These are phyloP conservation scores for Nigrograna mackinnonii DNA, from an alignment of 2,329 filamentous ascomycete genomes.

Conservation along the genomic window DNA sequence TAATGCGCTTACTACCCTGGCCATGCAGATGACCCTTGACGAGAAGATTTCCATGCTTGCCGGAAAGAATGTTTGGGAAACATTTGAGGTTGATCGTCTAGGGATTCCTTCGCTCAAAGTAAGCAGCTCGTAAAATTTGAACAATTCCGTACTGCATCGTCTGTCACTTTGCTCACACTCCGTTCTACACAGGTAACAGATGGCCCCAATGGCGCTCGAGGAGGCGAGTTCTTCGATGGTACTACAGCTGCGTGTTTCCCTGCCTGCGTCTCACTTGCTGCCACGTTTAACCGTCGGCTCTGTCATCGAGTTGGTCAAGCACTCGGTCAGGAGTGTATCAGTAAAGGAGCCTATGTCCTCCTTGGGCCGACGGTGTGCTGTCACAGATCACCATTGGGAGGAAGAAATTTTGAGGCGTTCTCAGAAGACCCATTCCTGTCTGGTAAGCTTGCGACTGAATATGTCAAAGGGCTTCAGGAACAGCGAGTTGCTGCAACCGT, in stretches of 20 bases:
- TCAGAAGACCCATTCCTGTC: slow-evolving; percentile 11
- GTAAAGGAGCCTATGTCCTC: slow-evolving; percentile 17
- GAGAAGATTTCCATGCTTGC: slow-evolving; percentile 12
- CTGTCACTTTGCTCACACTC: no score
- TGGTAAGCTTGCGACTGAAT: slow-evolving; percentile 6
- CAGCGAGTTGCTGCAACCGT: slow-evolving; percentile 6
- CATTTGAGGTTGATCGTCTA: slow-evolving; percentile 7
- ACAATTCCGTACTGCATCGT: no score
- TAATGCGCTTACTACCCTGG: background rate
- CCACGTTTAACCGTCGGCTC: slow-evolving; percentile 29
- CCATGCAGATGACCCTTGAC: slow-evolving; percentile 11
- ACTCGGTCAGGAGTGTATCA: slow-evolving; percentile 26
- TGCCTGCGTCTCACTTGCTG: slow-evolving; percentile 67
- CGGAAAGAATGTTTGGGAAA: slow-evolving; percentile 17
- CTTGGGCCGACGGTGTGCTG: slow-evolving; percentile 30
- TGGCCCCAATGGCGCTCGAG: slow-evolving; percentile 69
- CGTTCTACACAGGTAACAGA: slow-evolving; percentile 57
- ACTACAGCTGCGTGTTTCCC: slow-evolving; percentile 72
- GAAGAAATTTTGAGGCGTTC: slow-evolving; percentile 13
- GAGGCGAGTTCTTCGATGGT: slow-evolving; percentile 64
- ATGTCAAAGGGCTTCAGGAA: slow-evolving; percentile 51
- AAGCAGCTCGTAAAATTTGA: no score
- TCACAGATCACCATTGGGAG: slow-evolving; percentile 10
- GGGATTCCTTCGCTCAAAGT: slow-evolving; percentile 16
- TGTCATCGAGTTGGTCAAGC: slow-evolving; percentile 23